Percentiles rank a stretch among this genome's conserved stretches.
Conservation (phyloP, 495 filamentous ascomycete genomes). For the Podospora fimiseda region DNA sequence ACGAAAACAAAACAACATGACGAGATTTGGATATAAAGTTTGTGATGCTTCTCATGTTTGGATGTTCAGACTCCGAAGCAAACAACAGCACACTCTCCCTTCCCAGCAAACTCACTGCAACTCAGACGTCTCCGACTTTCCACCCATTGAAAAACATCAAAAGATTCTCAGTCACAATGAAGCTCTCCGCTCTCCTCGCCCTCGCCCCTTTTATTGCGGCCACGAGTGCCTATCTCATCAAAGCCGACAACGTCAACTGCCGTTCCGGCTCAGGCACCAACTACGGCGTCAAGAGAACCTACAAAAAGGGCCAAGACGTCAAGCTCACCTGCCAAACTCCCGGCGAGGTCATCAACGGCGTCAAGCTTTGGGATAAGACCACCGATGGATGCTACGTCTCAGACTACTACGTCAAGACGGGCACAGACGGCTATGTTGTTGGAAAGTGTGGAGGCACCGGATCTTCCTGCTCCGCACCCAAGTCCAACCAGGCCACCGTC, state of each 20-base stretch:
- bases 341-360: conserved; percentile 15
- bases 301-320: conserved; percentile 18
- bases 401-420: conserved; percentile 26
- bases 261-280: conserved; percentile 20
- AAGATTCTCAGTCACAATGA: too few species aligned
- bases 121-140: too few species aligned
- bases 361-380: conserved; percentile 30
- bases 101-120: too few species aligned
- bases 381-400: conserved; percentile 24
- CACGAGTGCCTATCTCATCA: conserved; percentile 10
- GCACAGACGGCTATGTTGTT: conserved; percentile 19
- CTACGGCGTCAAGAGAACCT: conserved; percentile 16
- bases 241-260: conserved; percentile 19
- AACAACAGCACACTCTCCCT: too few species aligned
- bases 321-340: conserved; percentile 22
- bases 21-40: too few species aligned
- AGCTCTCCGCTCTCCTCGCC: not conserved
- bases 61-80: too few species aligned
- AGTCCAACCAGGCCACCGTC: conserved; percentile 15
- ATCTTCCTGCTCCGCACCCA: conserved; percentile 6
- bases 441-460: conserved; percentile 7
- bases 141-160: too few species aligned
- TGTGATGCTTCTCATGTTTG: too few species aligned
- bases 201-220: not conserved
- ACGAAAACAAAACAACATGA: too few species aligned